Evolutionary conservation across 805 yeast species (phyloP).

Genomic region (Yarrowia divulgata): DNA sequence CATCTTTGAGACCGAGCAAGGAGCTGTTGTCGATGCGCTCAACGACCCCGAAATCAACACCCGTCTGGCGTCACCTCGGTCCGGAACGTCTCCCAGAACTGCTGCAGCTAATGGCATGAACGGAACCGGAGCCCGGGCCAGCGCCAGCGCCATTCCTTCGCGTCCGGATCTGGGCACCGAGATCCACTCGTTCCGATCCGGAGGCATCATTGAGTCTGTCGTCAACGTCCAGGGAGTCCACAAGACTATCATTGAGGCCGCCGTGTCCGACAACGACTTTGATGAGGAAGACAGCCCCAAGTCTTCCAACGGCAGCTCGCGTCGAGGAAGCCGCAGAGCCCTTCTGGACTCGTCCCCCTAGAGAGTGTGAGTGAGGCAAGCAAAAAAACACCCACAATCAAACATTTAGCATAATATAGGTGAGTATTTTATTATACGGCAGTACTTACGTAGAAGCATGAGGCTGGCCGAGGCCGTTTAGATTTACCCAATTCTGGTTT

Average conservation of each 20-base stretch:
- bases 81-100: conserved; percentile 2
- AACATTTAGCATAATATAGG: conserved; percentile 33
- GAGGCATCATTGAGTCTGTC: conserved; percentile 79
- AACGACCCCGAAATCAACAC: conserved; percentile 13
- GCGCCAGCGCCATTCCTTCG: conserved; percentile 32
- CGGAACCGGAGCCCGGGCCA: conserved; percentile 14
- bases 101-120: conserved; percentile 10
- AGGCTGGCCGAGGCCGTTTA: not conserved
- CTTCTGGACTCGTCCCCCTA: conserved; percentile 19
- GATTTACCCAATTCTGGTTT: not conserved
- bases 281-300: conserved; percentile 30
- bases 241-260: conserved; percentile 81
- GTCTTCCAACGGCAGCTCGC: conserved; percentile 18
- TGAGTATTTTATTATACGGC: not conserved
- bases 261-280: conserved; percentile 22
- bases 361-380: not conserved
- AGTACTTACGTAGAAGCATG: no score
- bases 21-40: conserved; percentile 43
- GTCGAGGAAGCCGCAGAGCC: conserved; percentile 36
- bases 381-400: not conserved
- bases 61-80: conserved; percentile 23
- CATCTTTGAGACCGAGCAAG: conserved; percentile 44
- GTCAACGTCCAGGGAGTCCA: conserved; percentile 84
- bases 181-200: conserved; percentile 51
- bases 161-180: conserved; percentile 42